These are phyloP conservation scores for Gastrodia elata DNA, from an alignment of 106 monocot genomes.

Conservation along the genomic window DNA sequence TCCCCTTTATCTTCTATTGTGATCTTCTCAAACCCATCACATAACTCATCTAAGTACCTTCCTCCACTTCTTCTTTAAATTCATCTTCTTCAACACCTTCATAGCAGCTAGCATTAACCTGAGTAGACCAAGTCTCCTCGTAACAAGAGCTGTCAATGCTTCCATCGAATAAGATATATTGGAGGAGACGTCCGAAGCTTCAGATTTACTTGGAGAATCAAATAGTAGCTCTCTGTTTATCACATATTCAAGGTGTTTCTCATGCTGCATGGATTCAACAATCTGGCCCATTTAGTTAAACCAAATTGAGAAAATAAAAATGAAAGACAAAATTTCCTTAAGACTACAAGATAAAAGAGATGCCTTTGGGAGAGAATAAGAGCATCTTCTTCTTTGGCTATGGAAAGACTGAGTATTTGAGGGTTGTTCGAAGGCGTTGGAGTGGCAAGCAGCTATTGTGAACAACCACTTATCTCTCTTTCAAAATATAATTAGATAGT, in stretches of 20 bases:
- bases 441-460: slow-evolving; percentile 59
- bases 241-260: slow-evolving; percentile 21
- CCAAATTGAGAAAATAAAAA: too few relatives aligned
- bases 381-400: background rate
- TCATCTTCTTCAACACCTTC: slow-evolving; percentile 14
- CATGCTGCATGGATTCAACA: slow-evolving; percentile 11
- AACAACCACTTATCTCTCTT: too few relatives aligned
- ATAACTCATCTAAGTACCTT: slow-evolving; percentile 39
- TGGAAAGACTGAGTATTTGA: slow-evolving; percentile 7
- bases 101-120: slow-evolving; percentile 36
- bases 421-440: slow-evolving; percentile 87
- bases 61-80: too few relatives aligned
- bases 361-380: background rate
- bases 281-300: slow-evolving; percentile 17
- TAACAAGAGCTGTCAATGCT: slow-evolving; percentile 14
- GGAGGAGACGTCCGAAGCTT: slow-evolving; percentile 10
- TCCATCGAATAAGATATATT: slow-evolving; percentile 20
- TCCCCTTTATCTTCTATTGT: too few relatives aligned
- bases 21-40: slow-evolving; percentile 46
- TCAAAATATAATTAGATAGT: too few relatives aligned
- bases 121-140: slow-evolving; percentile 70
- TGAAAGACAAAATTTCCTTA: background rate
- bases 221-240: slow-evolving; percentile 72
- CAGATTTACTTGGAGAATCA: slow-evolving; percentile 66
- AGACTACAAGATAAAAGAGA: background rate